phyloP scores from a whole-genome alignment of 441 rosid genomes.

The Euphorbia celastroides region DNA sequence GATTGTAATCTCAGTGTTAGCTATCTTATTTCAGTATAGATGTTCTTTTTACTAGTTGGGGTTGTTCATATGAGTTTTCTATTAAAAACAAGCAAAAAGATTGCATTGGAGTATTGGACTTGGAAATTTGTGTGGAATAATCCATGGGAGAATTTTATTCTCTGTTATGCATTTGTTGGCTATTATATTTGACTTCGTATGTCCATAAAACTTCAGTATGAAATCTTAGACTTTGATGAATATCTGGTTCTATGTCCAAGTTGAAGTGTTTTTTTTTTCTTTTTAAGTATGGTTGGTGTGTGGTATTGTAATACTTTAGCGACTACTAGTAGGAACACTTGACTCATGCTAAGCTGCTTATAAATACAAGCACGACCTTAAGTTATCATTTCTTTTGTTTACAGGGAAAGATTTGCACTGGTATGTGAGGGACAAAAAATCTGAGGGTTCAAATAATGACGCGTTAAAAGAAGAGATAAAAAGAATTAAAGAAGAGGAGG shows the following conservation, averaged over 20 bases:
- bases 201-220: not conserved
- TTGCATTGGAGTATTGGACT: not conserved
- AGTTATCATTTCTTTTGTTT: not conserved
- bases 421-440: constrained; percentile 73
- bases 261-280: not conserved
- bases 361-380: not conserved
- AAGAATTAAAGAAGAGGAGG: constrained; percentile 91
- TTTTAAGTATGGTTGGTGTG: not conserved
- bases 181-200: not conserved
- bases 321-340: not conserved
- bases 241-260: constrained; percentile 2
- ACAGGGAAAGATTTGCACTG: constrained; percentile 94
- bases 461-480: constrained; percentile 81
- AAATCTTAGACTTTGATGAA: not conserved
- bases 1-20: too few species aligned
- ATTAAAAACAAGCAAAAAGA: too few species aligned
- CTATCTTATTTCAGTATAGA: too few species aligned
- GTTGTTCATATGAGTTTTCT: too few species aligned
- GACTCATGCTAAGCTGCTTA: not conserved
- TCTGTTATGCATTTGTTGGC: not conserved
- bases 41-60: too few species aligned
- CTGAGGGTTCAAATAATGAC: constrained; percentile 38
- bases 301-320: not conserved
- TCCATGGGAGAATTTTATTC: not conserved
- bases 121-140: not conserved